Evolutionary conservation across 2,329 filamentous ascomycete genomes (phyloP).

Genomic region (Cordyceps militaris): DNA sequence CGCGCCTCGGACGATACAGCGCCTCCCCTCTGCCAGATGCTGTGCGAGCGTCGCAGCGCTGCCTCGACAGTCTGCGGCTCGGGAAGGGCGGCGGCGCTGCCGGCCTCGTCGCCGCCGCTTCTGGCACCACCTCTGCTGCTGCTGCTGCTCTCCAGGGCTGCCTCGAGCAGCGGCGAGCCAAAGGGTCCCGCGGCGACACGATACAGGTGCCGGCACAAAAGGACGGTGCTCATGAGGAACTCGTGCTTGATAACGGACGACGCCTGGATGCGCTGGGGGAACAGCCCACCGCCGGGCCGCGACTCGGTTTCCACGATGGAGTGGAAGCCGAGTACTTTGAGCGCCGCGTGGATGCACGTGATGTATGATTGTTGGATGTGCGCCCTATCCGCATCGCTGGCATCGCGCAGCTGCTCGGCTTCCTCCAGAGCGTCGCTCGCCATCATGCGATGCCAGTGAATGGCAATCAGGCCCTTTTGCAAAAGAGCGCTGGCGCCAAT

Average conservation of each 20-base stretch:
- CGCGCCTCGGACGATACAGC: neutral
- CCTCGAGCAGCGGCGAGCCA: slow-evolving; percentile 5
- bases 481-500: slow-evolving; percentile 1
- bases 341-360: slow-evolving; percentile 1
- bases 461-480: slow-evolving; percentile 11
- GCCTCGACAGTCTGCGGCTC: neutral
- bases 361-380: neutral
- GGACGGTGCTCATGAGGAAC: slow-evolving; percentile 11
- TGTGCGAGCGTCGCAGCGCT: slow-evolving; percentile 4
- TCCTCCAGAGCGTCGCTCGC: neutral
- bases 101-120: neutral
- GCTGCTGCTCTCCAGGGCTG: neutral
- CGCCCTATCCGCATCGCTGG: neutral
- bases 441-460: slow-evolving; percentile 8
- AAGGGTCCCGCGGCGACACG: slow-evolving; percentile 1
- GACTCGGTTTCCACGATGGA: slow-evolving; percentile 6
- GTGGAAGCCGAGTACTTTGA: slow-evolving; percentile 3
- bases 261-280: slow-evolving; percentile 8
- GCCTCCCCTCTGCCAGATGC: neutral
- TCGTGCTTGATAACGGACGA: slow-evolving; percentile 11
- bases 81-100: neutral
- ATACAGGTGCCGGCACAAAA: slow-evolving; percentile 10
- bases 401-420: neutral
- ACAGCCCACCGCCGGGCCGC: slow-evolving; percentile 3
- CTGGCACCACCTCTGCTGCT: neutral